These are phyloP conservation scores for Hymenoscyphus fraxineus DNA, from an alignment of 2,329 filamentous ascomycete genomes.

Conservation along the genomic window DNA sequence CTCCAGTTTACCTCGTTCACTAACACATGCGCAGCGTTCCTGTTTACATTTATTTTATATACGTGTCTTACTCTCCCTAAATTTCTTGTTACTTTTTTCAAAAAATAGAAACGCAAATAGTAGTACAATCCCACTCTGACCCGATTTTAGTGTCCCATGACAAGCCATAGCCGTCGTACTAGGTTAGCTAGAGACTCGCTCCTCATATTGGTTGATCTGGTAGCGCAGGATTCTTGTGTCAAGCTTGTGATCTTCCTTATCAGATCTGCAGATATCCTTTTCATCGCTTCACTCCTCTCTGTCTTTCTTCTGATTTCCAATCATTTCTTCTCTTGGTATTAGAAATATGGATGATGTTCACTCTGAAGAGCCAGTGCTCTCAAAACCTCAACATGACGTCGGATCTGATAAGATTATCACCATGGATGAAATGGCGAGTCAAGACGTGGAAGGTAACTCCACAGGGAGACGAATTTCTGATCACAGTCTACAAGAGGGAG, in stretches of 20 bases:
- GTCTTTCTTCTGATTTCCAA: neutral
- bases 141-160: neutral
- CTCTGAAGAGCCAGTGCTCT: neutral
- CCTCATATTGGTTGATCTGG: neutral
- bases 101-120: neutral
- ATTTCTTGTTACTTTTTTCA: neutral
- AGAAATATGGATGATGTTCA: neutral
- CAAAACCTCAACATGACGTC: neutral
- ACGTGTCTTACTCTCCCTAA: neutral
- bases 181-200: neutral
- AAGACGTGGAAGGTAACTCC: neutral
- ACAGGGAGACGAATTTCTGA: neutral
- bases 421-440: neutral
- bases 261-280: neutral
- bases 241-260: neutral
- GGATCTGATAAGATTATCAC: neutral
- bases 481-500: constrained; percentile 21
- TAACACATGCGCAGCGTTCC: too few species aligned
- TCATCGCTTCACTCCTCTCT: neutral
- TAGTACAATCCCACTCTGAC: neutral
- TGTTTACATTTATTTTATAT: neutral
- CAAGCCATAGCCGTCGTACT: neutral
- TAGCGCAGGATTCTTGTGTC: neutral
- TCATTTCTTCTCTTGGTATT: neutral
- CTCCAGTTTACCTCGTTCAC: too few species aligned